A percentile compares a stretch with the other conserved stretches of the same genome.
phyloP scores from a whole-genome alignment of 345 rosid genomes.

The Punica granatum region DNA sequence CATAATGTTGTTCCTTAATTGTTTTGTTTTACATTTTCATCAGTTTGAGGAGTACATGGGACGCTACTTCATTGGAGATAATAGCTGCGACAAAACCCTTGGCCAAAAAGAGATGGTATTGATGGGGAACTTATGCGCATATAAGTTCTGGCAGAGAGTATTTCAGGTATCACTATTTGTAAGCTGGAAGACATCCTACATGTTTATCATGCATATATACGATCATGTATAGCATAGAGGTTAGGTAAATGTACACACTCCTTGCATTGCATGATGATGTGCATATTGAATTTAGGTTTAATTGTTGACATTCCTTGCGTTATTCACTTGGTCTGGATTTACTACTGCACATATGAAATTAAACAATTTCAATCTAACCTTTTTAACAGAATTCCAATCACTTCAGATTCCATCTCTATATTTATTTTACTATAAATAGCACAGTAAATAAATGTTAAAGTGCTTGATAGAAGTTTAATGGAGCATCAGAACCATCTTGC shows the following conservation, averaged over 20 bases:
- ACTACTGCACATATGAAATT: too few species aligned
- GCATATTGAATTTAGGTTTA: too few species aligned
- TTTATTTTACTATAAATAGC: background rate
- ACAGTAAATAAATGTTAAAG: background rate
- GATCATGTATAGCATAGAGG: background rate
- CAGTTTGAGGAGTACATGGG: constrained; percentile 57
- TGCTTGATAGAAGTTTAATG: background rate
- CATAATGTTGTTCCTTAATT: constrained; percentile 10
- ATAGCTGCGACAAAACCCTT: constrained; percentile 27
- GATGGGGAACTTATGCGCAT: constrained; percentile 70
- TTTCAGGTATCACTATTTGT: constrained; percentile 46
- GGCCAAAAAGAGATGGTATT: constrained; percentile 54
- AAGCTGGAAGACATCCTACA: constrained; percentile 9
- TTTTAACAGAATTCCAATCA: background rate
- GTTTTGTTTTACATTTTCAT: constrained; percentile 11
- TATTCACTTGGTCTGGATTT: too few species aligned
- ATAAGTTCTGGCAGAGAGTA: constrained; percentile 79
- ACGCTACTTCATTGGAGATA: constrained; percentile 43
- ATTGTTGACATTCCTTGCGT: too few species aligned
- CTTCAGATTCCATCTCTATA: background rate
- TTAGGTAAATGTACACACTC: background rate
- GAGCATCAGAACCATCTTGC: background rate
- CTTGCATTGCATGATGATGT: background rate
- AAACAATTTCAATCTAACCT: too few species aligned
- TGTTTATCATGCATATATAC: background rate